phyloP scores from a whole-genome alignment of 768 basidiomycete genomes.

The Wakefieldia striispora region DNA sequence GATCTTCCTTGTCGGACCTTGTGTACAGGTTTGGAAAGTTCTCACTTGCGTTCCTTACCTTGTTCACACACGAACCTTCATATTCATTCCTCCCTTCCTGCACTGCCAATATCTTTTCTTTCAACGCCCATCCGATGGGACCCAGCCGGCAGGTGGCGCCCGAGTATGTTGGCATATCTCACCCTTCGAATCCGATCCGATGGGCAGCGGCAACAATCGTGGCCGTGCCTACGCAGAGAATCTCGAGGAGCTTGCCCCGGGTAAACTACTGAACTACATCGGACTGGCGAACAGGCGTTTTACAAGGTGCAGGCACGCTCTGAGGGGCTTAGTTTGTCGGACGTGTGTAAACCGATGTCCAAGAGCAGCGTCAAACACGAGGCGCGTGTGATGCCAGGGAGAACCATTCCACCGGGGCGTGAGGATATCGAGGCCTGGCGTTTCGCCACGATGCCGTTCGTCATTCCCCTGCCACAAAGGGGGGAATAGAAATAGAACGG shows the following conservation, averaged over 20 bases:
- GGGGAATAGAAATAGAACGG: conserved; percentile 4
- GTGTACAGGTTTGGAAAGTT: too few relatives aligned
- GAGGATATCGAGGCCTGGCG: conserved; percentile 69
- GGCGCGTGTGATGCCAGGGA: conserved; percentile 89
- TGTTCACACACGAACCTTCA: conserved; percentile 41
- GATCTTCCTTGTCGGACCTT: too few relatives aligned
- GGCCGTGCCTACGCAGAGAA: conserved; percentile 85
- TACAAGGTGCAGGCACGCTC: conserved; percentile 36
- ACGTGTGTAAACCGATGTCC: conserved; percentile 49
- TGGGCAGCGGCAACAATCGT: conserved; percentile 72
- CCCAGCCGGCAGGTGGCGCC: conserved; percentile 39
- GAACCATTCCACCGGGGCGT: conserved; percentile 92
- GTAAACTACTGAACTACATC: conserved; percentile 55
- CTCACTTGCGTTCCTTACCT: too few relatives aligned
- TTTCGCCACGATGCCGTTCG: too few relatives aligned
- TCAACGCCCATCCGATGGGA: conserved; percentile 64
- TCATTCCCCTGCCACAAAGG: not conserved
- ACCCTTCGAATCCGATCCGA: conserved; percentile 69
- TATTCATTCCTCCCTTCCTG: conserved; percentile 67
- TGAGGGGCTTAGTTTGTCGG: not conserved
- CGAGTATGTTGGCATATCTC: conserved; percentile 60
- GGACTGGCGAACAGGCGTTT: conserved; percentile 57
- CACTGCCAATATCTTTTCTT: conserved; percentile 70
- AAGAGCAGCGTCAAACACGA: conserved; percentile 73
- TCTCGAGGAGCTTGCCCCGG: conserved; percentile 70